Base-by-base conservation (phyloP, 129 eudicot species). In the Centella asiatica region DNA sequence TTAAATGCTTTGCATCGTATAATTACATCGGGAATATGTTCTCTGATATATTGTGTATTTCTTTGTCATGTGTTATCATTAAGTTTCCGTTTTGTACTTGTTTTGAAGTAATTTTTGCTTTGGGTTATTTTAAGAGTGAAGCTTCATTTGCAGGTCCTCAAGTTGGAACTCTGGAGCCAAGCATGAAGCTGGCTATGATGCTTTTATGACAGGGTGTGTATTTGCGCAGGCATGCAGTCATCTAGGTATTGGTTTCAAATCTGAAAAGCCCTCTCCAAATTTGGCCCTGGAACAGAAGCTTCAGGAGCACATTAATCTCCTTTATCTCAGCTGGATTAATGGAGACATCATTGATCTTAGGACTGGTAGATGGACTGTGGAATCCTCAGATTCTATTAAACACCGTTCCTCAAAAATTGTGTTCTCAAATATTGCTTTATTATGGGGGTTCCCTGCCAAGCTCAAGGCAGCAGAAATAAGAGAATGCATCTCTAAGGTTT, bases 111-210 rank as follows among this genome's bases (percentile, higher is more conserved):
- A 52, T 52, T 52, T 51, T 26, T 52, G 5, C 34, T 53, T 26
- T 26, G 25, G 59, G 36, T 3, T 53, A 50, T 22, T 25, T 44
- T 55, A 39, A 62, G 57, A 47, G 11, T 52, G 45, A 32, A 59
- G 45, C 34, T 29, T 18, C 10, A 40, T 40, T 20, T 56, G 53
- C 77, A 90, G 99, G 75, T 87, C 95, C 33, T 76, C 85, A 18
- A 87, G 76, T 67, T 93, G 99, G 99, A 87, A 93, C 76, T 93
- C 96, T 10, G 99, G 99, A 62, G 90, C 90, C 62, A 87, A 88
- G 63, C 99, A 93, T 50, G 96, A 93, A 80, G 99, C 99, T 39
- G 99, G 99, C 52, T 93, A 93, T 47, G 99, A 93, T 74, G 95
- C 99, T 28, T 93, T 93, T 69, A 93, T 93, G 96, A 93, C 96